Evolutionary conservation across 331 rosid species (phyloP), one percentile per base, ranked within the genome.

Genomic region (Quercus phellos): DNA sequence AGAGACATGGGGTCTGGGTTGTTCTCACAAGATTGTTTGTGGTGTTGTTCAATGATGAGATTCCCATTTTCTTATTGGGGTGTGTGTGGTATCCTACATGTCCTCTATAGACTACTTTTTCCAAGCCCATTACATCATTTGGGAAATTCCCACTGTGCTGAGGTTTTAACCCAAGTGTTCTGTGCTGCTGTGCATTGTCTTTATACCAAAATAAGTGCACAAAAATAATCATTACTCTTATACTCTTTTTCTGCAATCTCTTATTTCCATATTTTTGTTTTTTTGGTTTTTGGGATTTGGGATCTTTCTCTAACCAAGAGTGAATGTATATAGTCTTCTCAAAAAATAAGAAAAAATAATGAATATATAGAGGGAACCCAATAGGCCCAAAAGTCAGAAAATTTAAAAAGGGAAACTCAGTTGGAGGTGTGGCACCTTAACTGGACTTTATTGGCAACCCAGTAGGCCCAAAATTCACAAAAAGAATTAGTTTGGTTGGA

Each of bases 1-100:
- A 50, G 27, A 34, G 66, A 75, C 19, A 80, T 74, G 85, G 82
- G 83, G 7, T 79, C 80, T 74, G 22, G 75, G 38, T 64, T 74
- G 70, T 68, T 75, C 60, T 38, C 72, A 53, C 61, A 71, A 82
- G 61, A 72, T 68, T 77, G 80, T 77, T 71, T 73, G 77, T 69
- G 80, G 58, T 83, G 60, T 84, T 72, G 68, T 70, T 80, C 84
- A 84, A 86, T 89, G 80, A 89, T 89, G 83, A 89, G 87, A 80
- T 86, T 84, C 90, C 85, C 83, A 75, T 77, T 71, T 77, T 68
- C 73, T 70, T 24, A 68, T 80, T 77, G 55, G 70, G 82, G 71
- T 38, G 46, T 38, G 58, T 22, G 53, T 72, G 80, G 73, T 75
- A 76, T 75, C 90, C 88, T 78, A 75, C 84, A 72, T 82, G 82